These are phyloP conservation scores for Populus tomentosa DNA, from an alignment of 441 rosid genomes.

Conservation along the genomic window DNA sequence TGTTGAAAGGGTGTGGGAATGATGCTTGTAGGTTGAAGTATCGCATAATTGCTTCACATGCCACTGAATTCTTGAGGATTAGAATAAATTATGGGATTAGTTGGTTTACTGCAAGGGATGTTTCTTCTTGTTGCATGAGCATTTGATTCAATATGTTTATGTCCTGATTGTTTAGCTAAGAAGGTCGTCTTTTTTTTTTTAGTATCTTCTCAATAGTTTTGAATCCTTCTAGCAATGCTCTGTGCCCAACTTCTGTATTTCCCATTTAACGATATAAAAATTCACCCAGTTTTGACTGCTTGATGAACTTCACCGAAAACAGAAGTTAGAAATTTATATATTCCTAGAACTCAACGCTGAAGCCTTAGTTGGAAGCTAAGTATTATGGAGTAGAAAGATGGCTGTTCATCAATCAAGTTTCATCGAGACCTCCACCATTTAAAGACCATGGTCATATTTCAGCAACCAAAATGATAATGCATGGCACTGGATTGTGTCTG, in stretches of 20 bases:
- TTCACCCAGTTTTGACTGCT: background rate
- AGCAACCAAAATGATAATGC: background rate
- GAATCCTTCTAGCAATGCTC: background rate
- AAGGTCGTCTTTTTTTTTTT: background rate
- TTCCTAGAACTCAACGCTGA: background rate
- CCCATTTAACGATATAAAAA: background rate
- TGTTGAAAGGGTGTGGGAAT: background rate
- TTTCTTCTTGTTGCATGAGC: background rate
- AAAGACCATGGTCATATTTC: background rate
- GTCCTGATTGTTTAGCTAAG: background rate
- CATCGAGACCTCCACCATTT: background rate
- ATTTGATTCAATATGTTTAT: background rate
- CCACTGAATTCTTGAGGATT: background rate
- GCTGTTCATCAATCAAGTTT: background rate
- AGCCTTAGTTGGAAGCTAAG: background rate
- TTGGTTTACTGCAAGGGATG: background rate
- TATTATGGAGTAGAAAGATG: background rate
- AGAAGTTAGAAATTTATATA: background rate
- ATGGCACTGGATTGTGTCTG: background rate
- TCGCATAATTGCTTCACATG: background rate
- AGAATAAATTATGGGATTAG: background rate
- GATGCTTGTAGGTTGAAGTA: too few relatives aligned
- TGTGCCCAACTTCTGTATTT: background rate
- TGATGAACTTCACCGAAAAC: background rate
- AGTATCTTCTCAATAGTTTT: background rate